Percentiles rank a stretch among this genome's conserved stretches.
Evolutionary conservation across 228 moss, liverwort and hornwort species (phyloP).

Genomic region (Sphagnum fallax): DNA sequence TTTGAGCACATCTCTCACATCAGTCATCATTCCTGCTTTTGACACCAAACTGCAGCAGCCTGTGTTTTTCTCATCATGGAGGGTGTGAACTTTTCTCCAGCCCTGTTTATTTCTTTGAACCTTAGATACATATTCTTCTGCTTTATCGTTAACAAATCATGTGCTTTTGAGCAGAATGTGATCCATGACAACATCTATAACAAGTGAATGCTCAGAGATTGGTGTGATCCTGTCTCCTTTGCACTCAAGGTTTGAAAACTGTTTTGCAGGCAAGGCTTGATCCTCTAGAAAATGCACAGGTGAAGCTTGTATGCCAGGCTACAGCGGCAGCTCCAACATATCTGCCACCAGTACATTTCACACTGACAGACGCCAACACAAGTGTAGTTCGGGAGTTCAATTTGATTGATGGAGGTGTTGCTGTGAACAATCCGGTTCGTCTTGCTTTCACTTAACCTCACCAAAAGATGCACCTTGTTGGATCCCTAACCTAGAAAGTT

Average conservation of each 20-base stretch:
- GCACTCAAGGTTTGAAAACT: too few species aligned
- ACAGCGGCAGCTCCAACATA: conserved; percentile 52
- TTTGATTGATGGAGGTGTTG: conserved; percentile 53
- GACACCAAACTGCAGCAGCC: conserved; percentile 53
- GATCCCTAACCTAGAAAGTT: too few species aligned
- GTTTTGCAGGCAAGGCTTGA: conserved; percentile 31
- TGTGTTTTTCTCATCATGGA: conserved; percentile 57
- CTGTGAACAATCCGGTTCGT: conserved; percentile 53
- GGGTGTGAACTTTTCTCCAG: conserved; percentile 13
- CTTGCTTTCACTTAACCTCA: too few species aligned
- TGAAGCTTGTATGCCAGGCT: conserved; percentile 49
- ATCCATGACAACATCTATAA: too few species aligned
- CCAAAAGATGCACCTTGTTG: too few species aligned
- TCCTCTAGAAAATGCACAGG: conserved; percentile 51
- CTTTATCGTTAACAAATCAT: too few species aligned
- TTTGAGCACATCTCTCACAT: conserved; percentile 39
- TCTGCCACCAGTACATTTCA: conserved; percentile 50
- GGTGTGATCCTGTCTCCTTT: too few species aligned
- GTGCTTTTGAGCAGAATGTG: too few species aligned
- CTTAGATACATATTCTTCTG: too few species aligned
- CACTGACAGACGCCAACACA: conserved; percentile 23
- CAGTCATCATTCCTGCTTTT: conserved; percentile 45
- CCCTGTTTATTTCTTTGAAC: too few species aligned
- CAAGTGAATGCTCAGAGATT: too few species aligned
- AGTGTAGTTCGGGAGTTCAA: conserved; percentile 34